Base-by-base conservation (phyloP, 768 basidiomycete species). In the Kwoniella sp. region DNA sequence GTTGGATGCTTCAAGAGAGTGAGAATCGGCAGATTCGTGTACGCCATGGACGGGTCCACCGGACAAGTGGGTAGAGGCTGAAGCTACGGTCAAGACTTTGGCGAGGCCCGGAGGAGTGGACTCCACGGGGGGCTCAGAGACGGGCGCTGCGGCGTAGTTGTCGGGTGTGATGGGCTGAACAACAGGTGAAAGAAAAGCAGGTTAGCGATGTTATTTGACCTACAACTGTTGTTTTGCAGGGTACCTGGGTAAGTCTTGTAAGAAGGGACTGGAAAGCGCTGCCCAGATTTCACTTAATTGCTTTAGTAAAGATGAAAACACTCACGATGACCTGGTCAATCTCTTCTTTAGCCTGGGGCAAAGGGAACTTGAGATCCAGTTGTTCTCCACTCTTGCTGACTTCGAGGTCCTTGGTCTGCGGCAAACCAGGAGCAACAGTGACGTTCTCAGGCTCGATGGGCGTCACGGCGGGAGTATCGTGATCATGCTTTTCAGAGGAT, bases 111-210 rank as follows among this genome's bases (percentile, higher is more conserved):
- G 77, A 46, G 48, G 78, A 70, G 68, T 83, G n/a, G n/a, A n/a
- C n/a, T n/a, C n/a, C n/a, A n/a, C 77, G 48, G 80, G 48, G 4
- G 62, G 40, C 27, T 62, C 27, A 22, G 49, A n/a, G 2, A 68
- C 17, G 24, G 64, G 50, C 21, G 60, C 60, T 19, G 77, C 78
- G n/a, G 83, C 80, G 84, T 85, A 87, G 68, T 86, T 83, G 81
- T 88, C 87, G 33, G 84, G 84, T 1, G 83, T 73, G 73, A 84
- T 85, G 10, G 88, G 88, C 87, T 89, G 69, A 10, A 22, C n/a
- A n/a, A n/a, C 19, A 24, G 37, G 10, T 30, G 7, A 21, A 55
- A 19, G 6, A 55, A 33, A n/a, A n/a, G n/a, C n/a, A n/a, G n/a
- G n/a, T n/a, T n/a, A n/a, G n/a, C n/a, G n/a, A n/a, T n/a, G n/a